Evolutionary conservation across 345 rosid species (phyloP).

Genomic region (Moringa oleifera): DNA sequence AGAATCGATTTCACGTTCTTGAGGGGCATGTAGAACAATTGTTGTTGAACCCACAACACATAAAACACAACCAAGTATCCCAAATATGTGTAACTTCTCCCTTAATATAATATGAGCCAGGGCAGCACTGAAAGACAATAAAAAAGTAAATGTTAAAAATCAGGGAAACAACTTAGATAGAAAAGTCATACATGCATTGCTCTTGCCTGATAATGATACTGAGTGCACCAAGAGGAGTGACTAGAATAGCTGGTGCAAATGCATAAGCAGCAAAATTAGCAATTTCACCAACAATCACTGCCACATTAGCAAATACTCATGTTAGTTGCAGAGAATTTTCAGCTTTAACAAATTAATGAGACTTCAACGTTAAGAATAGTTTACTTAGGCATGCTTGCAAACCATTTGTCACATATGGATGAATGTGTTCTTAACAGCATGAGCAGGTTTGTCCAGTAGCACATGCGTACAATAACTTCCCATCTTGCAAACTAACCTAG

Average conservation of each 20-base stretch:
- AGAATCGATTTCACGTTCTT: conserved; percentile 81
- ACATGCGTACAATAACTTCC: neutral
- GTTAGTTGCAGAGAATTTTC: conserved; percentile 15
- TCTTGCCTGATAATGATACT: conserved; percentile 88
- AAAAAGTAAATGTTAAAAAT: conserved; percentile 11
- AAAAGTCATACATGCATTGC: neutral
- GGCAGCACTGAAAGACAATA: conserved; percentile 62
- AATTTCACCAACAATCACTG: conserved; percentile 95
- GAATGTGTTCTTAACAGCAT: neutral
- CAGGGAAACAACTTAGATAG: neutral
- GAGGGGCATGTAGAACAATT: conserved; percentile 96
- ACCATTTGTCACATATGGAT: neutral
- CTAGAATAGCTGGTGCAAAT: conserved; percentile 92
- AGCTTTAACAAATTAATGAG: neutral
- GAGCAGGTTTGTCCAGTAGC: neutral
- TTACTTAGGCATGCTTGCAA: neutral
- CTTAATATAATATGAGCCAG: conserved; percentile 83
- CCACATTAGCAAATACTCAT: conserved; percentile 12
- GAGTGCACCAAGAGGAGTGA: conserved; percentile 97
- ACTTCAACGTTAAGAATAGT: neutral
- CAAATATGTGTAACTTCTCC: conserved; percentile 82
- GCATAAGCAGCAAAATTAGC: conserved; percentile 99
- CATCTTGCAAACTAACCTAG: neutral
- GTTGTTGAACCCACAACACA: conserved; percentile 97
- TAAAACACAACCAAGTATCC: conserved; percentile 88